Evolutionary conservation across 192 early-diverging fungal species (phyloP), one percentile per base, ranked within the genome.

Genomic region (Dissophora globulifera): DNA sequence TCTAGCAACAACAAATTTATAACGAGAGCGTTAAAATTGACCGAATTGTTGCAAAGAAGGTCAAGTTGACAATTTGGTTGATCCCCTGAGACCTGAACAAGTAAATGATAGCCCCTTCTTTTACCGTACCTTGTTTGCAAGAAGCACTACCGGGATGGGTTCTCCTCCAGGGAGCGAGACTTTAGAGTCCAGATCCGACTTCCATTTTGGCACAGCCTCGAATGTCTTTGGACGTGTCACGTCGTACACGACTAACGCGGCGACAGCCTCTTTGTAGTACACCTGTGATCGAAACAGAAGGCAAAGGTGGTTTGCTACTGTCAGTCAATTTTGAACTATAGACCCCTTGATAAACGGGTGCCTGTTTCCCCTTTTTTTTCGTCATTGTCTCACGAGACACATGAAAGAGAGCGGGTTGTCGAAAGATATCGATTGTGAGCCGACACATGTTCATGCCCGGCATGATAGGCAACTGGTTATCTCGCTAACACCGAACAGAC

Each of bases 221-320:
- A 88, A 88, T 26, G 87, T 85, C 16, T 79, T 72, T 49, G 85
- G 83, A 17, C 84, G 79, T 23, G 85, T 86, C 10, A 86, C 74
- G 57, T 88, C 87, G 48, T 86, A 88, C 0, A 88, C 87, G 0
- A 88, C 82, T 48, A 88, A 71, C 22, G 87, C 87, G 2, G 83
- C 87, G 2, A 83, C 63, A 3, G 87, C 87, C 23, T 85, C 87
- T 56, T 88, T 88, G 65, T 86, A 88, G 19, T 88, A 88, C 3
- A 88, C 81, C 80, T 82, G 30, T 41, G 13, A n/a, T n/a, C n/a
- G n/a, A n/a, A n/a, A n/a, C n/a, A n/a, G 19, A 23, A 4, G 17
- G 5, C 7, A 5, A 40, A 23, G 22, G 5, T 5, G 7, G 35
- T 31, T 23, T 7, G 13, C 11, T 26, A 25, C 29, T 25, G 16